Evolutionary conservation across 2,329 filamentous ascomycete genomes (phyloP), one percentile per base, ranked within the genome.

Genomic region (Seiridium unicorne): DNA sequence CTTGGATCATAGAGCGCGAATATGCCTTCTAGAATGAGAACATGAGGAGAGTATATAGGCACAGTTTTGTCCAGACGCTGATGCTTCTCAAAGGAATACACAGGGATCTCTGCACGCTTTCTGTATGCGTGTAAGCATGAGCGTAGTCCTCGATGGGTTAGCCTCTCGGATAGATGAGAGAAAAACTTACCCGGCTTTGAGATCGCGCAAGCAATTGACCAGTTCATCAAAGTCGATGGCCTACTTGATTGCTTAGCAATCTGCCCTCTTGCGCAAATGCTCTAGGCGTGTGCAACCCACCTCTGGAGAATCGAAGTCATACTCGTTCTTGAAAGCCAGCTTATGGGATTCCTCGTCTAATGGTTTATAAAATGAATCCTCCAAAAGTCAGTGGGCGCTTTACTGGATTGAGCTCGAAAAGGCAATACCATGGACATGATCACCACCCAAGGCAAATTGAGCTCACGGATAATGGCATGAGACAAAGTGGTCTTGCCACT

Each of bases 301-400:
- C 65, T 93, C 87, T 11, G 95, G 95, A 7, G 93, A 89, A 74
- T 99, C 95, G 77, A 99, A 97, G 72, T 99, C 95, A 75, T 91
- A 97, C 72, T 98, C 92, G 72, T 97, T 97, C 61, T 79, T 79
- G 76, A 97, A 97, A 0, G 95, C 95, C 68, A 86, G 84, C 65
- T 81, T 86, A 57, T 92, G 94, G 71, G 95, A 83, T 70, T 93
- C 93, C 2, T 88, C 82, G 18, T 86, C 90, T 67, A 99, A 79
- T 18, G 89, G 90, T 77, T 97, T 98, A 79, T 99, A 99, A 76
- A 97, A 99, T 10, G 94, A 97, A 76, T 99, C 95, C 92, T 96
- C 11, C 32, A 38, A 11, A 9, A 18, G 42, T 58, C 35, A 60
- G 44, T 44, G 26, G 31, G 35, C 5, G 31, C 32, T 53, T 38